Base-by-base conservation (phyloP, 768 basidiomycete genomes). In the Phanerodontia chrysosporium region DNA sequence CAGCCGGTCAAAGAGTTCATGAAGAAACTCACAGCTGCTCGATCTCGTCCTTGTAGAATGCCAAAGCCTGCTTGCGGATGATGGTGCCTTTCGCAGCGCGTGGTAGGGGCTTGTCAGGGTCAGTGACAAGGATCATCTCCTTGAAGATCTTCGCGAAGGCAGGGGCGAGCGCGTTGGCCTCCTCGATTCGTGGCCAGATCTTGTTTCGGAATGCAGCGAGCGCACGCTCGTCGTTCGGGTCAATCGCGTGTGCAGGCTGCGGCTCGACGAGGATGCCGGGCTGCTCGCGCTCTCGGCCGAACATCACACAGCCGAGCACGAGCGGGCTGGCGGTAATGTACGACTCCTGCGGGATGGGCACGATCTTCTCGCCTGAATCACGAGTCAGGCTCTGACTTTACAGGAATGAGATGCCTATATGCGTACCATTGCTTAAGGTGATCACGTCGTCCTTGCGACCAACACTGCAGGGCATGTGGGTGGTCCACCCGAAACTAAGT, bases 371-470 rank as follows among this genome's bases (percentile, higher is more conserved):
- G 21, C 57, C 60, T 61, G 55, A 9, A n/a, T 12, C 10, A 14
- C 18, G n/a, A 28, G 35, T 21, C 25, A 35, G 14, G 13, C 18
- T 51, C 27, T 76, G 76, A 16, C 58, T 35, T 13, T 14, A 32
- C 22, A 53, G 10, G n/a, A 46, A 24, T 45, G 51, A 6, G 13
- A 35, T 35, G n/a, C n/a, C n/a, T n/a, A n/a, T 35, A 22, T 6
- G 22, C 58, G 5, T 35, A 62, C 63, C 63, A 10, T 59, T 57
- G 24, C 60, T 48, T 14, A 63, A 58, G 62, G 77, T 71, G 55
- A 80, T 76, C 54, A 78, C 77, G 52, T 81, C 79, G 58, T 81
- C 78, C 18, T 58, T 60, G 21, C 76, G 66, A 3, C 76, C 78
- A 52, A 61, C 59, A 35, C 69, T 62, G 67, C 14, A 12, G 2